A percentile compares a stretch with the other conserved stretches of the same genome.
phyloP scores from a whole-genome alignment of 345 rosid species.

The Syzygium jambos region DNA sequence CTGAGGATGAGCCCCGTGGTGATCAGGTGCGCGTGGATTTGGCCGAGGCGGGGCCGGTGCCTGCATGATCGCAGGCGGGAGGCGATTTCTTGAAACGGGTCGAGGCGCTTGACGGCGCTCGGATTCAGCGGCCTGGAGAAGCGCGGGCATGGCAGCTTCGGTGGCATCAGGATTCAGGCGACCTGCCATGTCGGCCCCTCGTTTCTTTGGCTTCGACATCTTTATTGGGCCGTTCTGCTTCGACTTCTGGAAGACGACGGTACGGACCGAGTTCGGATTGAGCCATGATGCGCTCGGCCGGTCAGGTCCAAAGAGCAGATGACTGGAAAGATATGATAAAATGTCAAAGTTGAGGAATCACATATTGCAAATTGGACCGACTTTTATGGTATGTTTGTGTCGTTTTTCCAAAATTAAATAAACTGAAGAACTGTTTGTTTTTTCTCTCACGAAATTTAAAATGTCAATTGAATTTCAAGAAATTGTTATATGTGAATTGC shows the following conservation, averaged over 20 bases:
- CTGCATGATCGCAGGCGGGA: constrained; percentile 4
- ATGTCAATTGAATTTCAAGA: too few relatives aligned
- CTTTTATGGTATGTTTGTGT: too few relatives aligned
- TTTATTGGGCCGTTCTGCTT: neutral
- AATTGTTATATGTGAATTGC: too few relatives aligned
- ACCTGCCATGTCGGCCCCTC: neutral
- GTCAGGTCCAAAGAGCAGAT: neutral
- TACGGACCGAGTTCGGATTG: neutral
- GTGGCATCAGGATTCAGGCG: neutral
- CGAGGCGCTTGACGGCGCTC: neutral
- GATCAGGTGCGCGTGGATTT: constrained; percentile 8
- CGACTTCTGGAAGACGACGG: neutral
- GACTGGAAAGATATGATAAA: too few relatives aligned
- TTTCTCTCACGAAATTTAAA: too few relatives aligned
- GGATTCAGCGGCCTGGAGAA: neutral
- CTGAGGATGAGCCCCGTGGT: constrained; percentile 9
- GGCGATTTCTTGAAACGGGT: constrained; percentile 3
- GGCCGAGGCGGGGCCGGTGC: constrained; percentile 1
- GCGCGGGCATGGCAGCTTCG: neutral
- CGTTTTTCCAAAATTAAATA: too few relatives aligned
- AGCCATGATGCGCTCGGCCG: neutral
- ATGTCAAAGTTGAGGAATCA: too few relatives aligned
- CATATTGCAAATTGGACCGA: too few relatives aligned
- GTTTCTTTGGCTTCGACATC: neutral
- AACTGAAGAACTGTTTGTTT: too few relatives aligned